Base-by-base conservation (phyloP, 1,139 yeast species). In the Geotrichum cucujoidarum region DNA sequence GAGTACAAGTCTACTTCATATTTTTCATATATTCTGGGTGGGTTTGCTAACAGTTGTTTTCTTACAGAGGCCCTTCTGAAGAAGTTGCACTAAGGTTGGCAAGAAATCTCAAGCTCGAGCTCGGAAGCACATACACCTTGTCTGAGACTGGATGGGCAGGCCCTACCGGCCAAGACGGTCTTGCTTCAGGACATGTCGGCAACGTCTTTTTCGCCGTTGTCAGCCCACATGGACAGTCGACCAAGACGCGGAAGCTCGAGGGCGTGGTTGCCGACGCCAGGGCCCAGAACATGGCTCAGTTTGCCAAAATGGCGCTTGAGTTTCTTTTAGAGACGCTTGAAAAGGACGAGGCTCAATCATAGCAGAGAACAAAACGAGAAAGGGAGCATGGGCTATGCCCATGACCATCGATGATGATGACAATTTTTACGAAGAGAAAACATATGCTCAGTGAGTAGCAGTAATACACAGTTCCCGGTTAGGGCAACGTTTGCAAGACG, bases 61-160 rank as follows among this genome's bases (percentile, higher is more conserved):
- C 5, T 5, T 20, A 5, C 34, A 57, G 55, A 53, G 95, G 95
- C 0, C 95, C 95, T 2, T 76, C 84, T 41, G 88, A 83, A 60
- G 77, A 74, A 45, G 95, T 86, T 22, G 95, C 86, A 1, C 64
- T 80, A 50, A 75, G 85, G 58, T 70, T 86, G 58, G 95, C 95
- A 1, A 71, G 95, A 49, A 86, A 86, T 52, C 72, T 89, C 48
- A 75, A 83, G 60, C 77, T 86, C 55, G 95, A 87, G 62, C 73
- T 86, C 54, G 95, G 95, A 0, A 80, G 89, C 6, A 83, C 90
- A 0, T 86, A 80, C 66, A 88, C 86, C 5, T 71, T 87, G 31
- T 81, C 90, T 0, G 95, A 87, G 62, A 83, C 95, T 0, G 95
- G 95, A 2, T 83, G 84, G 71, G 94, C 95, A 0, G 95, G 95